Base-by-base conservation (phyloP, 169 alveolate genomes). In the Cyclospora cayetanensis region DNA sequence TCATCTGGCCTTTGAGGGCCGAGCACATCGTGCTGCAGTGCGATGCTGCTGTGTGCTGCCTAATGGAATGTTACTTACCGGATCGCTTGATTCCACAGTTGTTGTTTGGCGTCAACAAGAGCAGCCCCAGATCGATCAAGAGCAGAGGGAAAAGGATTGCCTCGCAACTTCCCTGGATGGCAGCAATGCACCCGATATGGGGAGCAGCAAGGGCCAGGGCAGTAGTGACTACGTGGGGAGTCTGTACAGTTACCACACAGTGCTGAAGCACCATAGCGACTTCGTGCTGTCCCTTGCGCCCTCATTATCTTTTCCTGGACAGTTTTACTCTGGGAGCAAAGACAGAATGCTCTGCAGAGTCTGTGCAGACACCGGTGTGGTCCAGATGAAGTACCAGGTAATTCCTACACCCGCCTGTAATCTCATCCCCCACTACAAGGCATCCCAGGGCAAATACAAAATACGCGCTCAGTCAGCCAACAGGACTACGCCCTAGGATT, bases 41-140 rank as follows among this genome's bases (percentile, higher is more conserved):
- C 85, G 85, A 35, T 74, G 85, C 41, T 74, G 85, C 85, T 74
- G 85, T 63, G 37, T 74, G 85, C 85, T 74, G 63, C 85, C 85
- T 18, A 31, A 39, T 7, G 85, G 85, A 1, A 11, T 74, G 37
- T 63, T 74, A 41, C 65, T 74, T 35, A 74, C 85, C 18, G 85
- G 85, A 29, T 74, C 85, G 0, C 22, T 74, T 22, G 85, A 74
- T 63, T 39, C 85, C 34, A 74, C 85, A 37, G 63, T 74, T 0
- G 85, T 74, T 39, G 85, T 74, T 7, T 74, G 85, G 85, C 60
- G 25, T 55, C 27, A 74, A 63, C 65, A 74, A 63, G 18, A 74
- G 85, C 39, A 35, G 63, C 85, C 37, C 20, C 63, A 74, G 85
- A 55, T 41, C 65, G 65, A 74, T 20, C 42, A 39, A 9, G 42